Base-by-base conservation (phyloP, 352 stramenopile genomes). In the Phytophthora cajani region DNA sequence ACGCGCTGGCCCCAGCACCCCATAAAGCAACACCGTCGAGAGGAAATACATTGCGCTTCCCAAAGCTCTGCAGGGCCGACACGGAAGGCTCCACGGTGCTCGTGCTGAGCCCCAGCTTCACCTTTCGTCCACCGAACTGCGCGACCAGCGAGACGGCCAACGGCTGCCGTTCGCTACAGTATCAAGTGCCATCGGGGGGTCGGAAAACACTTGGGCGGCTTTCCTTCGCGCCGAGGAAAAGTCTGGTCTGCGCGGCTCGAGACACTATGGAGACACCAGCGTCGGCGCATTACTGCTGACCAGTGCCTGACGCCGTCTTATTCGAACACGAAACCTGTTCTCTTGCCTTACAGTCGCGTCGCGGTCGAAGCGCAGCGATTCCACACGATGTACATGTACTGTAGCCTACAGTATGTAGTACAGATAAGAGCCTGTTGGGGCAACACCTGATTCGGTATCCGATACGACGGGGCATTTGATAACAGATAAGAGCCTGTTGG, bases 81-180 rank as follows among this genome's bases (percentile, higher is more conserved):
- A 30, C 25, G 32, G 32, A 38, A 38, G 32, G 32, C 32, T 12
- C 32, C 32, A 38, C 32, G 32, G 8, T 38, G 32, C 32, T 38
- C 32, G 10, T 38, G 32, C 38, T 50, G 42, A 50, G 42, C 42
- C n/a, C 42, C 16, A 50, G 12, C 38, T 50, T 21, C 42, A 23
- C 12, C 42, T 21, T 62, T 38, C 36, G 51, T 67, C 61, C 61
- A 68, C 40, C 42, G 51, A 68, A 60, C n/a, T 25, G 58, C 27
- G 52, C 66, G 66, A 73, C 66, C 66, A 73, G 66, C 33, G 66
- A 73, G 66, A 72, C 32, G 21, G 40, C 27, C 65, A 68, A 19
- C 42, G 61, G 44, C 64, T 52, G 62, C 33, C 14, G 27, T n/a
- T 38, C 32, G 32, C 32, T 38, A 36, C 27, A 25, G 14, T 54